Evolutionary conservation across 2,329 filamentous ascomycete species (phyloP), one percentile per base, ranked within the genome.

Genomic region (Emydomyces testavorans): DNA sequence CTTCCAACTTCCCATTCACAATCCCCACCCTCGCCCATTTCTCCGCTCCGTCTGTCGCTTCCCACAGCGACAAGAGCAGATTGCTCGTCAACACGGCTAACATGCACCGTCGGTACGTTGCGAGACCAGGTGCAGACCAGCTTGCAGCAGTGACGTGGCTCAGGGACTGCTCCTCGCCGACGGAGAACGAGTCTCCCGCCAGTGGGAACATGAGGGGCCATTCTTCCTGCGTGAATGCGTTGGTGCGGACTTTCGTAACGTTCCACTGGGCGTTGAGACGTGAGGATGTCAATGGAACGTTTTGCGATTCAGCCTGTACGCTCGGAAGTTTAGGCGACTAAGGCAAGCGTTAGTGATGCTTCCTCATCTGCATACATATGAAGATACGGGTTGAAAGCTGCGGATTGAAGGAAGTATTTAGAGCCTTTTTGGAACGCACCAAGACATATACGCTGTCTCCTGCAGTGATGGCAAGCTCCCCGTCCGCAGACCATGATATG

Each of bases 401-500:
- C n/a, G n/a, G n/a, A n/a, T n/a, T n/a, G n/a, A n/a, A n/a, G n/a
- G n/a, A n/a, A n/a, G n/a, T n/a, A n/a, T n/a, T n/a, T n/a, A n/a
- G n/a, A n/a, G n/a, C n/a, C n/a, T n/a, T n/a, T n/a, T n/a, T 20
- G 28, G 35, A 10, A 57, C 60, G 51, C 28, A 76, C 66, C 53
- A 79, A 57, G 32, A 80, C 64, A 35, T 76, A 68, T 15, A 79
- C 68, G 52, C 69, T 64, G 55, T 80, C 76, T 44, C 74, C 73
- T 8, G 71, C 71, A 11, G 74, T 74, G 39, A 80, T 61, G 5
- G 76, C 77, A 37, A 81, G 67, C 41, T 75, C 72, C 38, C 75
- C 74, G 54, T 80, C 76, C 32, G 67, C 60, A 5, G 77, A 80
- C 76, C 78, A 81, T 44, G 70, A 66, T n/a, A 80, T 60, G 41